Evolutionary conservation across 768 basidiomycete genomes (phyloP).

Genomic region (Podaxis sp.): DNA sequence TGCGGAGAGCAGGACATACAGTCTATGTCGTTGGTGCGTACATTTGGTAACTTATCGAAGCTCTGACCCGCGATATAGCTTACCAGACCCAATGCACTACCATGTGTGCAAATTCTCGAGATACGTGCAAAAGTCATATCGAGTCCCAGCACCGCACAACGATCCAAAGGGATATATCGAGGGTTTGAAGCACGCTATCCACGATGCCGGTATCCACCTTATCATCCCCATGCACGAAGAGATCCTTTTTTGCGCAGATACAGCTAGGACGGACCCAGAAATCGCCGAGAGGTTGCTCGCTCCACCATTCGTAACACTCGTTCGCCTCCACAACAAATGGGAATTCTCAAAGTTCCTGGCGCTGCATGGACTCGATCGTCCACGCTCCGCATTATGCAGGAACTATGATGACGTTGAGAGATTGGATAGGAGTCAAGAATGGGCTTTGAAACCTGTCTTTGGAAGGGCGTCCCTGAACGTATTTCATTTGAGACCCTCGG

Average conservation of each 20-base stretch:
- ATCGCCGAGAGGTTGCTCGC: slow-evolving; percentile 19
- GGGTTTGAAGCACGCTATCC: slow-evolving; percentile 17
- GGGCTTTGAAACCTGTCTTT: slow-evolving; percentile 22
- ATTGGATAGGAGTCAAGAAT: slow-evolving; percentile 17
- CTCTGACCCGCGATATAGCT: background rate
- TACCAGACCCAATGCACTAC: slow-evolving; percentile 22
- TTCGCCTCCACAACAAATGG: slow-evolving; percentile 24
- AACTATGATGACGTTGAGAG: slow-evolving; percentile 16
- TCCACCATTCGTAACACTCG: slow-evolving; percentile 19
- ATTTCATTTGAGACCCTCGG: slow-evolving; percentile 19
- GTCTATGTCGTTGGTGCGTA: slow-evolving; percentile 21
- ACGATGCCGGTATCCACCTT: slow-evolving; percentile 17
- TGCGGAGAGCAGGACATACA: slow-evolving; percentile 18
- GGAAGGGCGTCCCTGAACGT: slow-evolving; percentile 21
- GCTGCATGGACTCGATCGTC: slow-evolving; percentile 14
- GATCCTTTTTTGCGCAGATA: slow-evolving; percentile 21
- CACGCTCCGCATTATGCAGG: slow-evolving; percentile 17
- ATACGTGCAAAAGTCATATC: slow-evolving; percentile 20
- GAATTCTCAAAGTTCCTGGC: slow-evolving; percentile 20
- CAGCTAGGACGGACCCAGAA: slow-evolving; percentile 17
- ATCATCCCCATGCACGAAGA: slow-evolving; percentile 24
- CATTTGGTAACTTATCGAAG: background rate
- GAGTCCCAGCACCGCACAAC: slow-evolving; percentile 17
- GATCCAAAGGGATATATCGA: slow-evolving; percentile 19
- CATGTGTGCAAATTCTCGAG: slow-evolving; percentile 24